Percentiles rank a stretch among this genome's conserved stretches.
These are phyloP conservation scores for Geotrichum fermentans DNA, from an alignment of 1,139 yeast genomes.

Conservation along the genomic window DNA sequence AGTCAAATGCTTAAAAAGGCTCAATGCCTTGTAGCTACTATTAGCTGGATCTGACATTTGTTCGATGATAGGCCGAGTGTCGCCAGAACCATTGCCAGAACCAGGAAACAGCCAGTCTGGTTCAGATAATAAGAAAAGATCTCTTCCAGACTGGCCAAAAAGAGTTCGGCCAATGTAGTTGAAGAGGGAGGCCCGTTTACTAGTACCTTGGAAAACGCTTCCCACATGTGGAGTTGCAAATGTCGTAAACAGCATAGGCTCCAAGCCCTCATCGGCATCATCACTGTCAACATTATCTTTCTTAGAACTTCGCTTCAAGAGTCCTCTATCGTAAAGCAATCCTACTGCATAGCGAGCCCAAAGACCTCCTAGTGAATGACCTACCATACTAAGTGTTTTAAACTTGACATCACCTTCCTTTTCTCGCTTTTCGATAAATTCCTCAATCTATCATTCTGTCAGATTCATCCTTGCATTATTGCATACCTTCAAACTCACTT, in stretches of 20 bases:
- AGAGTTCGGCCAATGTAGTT: conserved; percentile 58
- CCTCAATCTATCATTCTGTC: conserved; percentile 10
- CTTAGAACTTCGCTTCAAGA: not conserved
- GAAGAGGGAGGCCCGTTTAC: conserved; percentile 45
- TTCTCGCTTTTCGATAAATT: conserved; percentile 4
- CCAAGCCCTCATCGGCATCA: not conserved
- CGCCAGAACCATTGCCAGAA: conserved; percentile 12
- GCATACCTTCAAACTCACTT: conserved; percentile 31
- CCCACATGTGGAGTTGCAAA: conserved; percentile 94
- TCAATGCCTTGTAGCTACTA: conserved; percentile 51
- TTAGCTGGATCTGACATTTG: conserved; percentile 53
- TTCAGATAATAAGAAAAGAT: conserved; percentile 55
- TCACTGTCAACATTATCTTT: not conserved
- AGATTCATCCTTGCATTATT: too few relatives aligned
- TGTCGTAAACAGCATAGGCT: conserved; percentile 46
- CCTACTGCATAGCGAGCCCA: conserved; percentile 66
- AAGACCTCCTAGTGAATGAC: conserved; percentile 54
- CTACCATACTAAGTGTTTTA: conserved; percentile 44
- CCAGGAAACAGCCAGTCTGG: conserved; percentile 30
- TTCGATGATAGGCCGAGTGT: conserved; percentile 36
- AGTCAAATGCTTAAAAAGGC: conserved; percentile 53
- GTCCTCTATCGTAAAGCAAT: conserved; percentile 43
- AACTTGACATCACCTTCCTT: conserved; percentile 20
- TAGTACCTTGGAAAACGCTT: conserved; percentile 44
- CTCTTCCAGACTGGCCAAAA: conserved; percentile 69